Base-by-base conservation (phyloP, 306 rosid genomes). In the Sesbania bispinosa region DNA sequence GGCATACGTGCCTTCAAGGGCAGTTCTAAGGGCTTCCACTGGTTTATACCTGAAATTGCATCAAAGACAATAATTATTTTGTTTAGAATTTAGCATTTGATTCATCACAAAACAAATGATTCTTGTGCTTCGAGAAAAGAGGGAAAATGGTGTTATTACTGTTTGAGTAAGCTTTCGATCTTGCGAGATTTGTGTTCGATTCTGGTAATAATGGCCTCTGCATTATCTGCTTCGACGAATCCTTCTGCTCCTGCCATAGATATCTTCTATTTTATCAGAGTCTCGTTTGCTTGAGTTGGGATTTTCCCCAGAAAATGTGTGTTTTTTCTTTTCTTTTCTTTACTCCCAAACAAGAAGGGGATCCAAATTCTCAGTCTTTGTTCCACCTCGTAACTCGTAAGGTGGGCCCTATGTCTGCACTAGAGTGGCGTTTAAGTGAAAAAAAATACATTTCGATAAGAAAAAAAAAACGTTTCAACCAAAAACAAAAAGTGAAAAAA, bases 131-230 rank as follows among this genome's bases (percentile, higher is more conserved):
- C n/a, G 4, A 1, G 32, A n/a, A 20, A 11, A 67, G 33, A 35
- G 18, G 14, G 21, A 26, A 39, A 32, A 46, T 7, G 29, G 53
- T 60, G 62, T 20, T 29, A 7, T 45, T 78, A 91, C 99, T 89
- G 96, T 79, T 91, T 94, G 79, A 94, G 99, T 70, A 94, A 84
- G 78, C 85, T 89, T 73, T 91, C 99, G 87, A 94, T 94, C 92
- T 94, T 94, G 47, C 90, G 82, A 35, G 99, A 83, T 80, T 94
- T 91, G 67, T 89, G 95, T 86, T 91, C 99, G 69, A 94, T 94
- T 86, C 99, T 85, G 9, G 90, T 81, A 58, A 94, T 94, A 19
- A 94, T 89, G 69, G 99, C 99, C 76, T 86, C 96, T 16, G 99
- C 91, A 60, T 94, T 94, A 59, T 89, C 92, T 18, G 98, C 92